Conservation (phyloP, 768 basidiomycete genomes). For the Sporobolomyces phaffii region DNA sequence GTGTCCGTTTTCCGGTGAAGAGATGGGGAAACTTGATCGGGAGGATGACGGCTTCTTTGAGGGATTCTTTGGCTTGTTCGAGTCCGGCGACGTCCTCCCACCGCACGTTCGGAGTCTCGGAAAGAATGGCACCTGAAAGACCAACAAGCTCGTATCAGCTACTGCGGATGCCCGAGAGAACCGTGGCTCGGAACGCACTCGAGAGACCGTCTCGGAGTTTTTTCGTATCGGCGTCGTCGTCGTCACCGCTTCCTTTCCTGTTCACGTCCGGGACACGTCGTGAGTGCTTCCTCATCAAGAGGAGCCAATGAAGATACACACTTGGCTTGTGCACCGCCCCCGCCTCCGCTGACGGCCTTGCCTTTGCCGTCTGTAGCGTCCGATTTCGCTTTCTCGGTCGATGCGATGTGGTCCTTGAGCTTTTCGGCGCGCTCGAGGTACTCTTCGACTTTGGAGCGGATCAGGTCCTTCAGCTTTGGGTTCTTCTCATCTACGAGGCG, state of each 20-base stretch:
- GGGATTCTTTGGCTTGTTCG: slow-evolving; percentile 84
- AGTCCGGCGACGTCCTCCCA: slow-evolving; percentile 99
- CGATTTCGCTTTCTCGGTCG: slow-evolving; percentile 56
- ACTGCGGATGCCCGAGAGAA: not conserved
- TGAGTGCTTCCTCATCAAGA: too few relatives aligned
- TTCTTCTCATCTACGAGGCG: slow-evolving; percentile 78
- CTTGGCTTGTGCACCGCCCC: slow-evolving; percentile 37
- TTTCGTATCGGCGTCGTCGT: slow-evolving; percentile 85
- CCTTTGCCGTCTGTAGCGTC: slow-evolving; percentile 52
- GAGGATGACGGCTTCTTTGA: slow-evolving; percentile 98
- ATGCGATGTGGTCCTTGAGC: slow-evolving; percentile 72
- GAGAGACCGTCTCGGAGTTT: slow-evolving; percentile 87
- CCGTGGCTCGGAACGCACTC: slow-evolving; percentile 44
- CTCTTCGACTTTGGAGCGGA: slow-evolving; percentile 79
- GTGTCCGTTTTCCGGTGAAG: slow-evolving; percentile 96
- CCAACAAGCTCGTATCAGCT: not conserved
- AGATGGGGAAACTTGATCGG: slow-evolving; percentile 99
- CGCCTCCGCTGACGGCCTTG: slow-evolving; percentile 48
- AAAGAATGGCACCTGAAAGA: slow-evolving; percentile 63
- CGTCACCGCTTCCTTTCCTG: slow-evolving; percentile 56
- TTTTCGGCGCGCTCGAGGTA: slow-evolving; percentile 88
- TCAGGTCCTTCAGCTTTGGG: slow-evolving; percentile 78
- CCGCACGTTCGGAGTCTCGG: slow-evolving; percentile 88
- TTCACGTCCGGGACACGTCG: too few relatives aligned
- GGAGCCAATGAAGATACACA: not conserved